Evolutionary conservation across 345 rosid species (phyloP).

Genomic region (Angophora floribunda): DNA sequence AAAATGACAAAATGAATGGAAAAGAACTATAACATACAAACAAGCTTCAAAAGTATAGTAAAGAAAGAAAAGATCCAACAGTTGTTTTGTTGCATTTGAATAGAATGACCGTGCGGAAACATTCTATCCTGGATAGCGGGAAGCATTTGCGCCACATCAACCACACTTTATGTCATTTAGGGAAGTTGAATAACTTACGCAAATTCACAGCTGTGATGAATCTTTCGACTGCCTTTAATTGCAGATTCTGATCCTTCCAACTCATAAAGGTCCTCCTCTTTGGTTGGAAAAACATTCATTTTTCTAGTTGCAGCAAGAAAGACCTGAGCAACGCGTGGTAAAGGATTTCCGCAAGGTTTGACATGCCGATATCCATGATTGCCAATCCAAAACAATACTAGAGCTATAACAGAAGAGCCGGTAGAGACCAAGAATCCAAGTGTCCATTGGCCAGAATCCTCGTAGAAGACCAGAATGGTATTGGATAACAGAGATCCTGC

Average conservation of each 20-base stretch:
- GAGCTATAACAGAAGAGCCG: conserved; percentile 16
- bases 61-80: neutral
- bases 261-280: conserved; percentile 16
- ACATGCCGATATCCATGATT: conserved; percentile 9
- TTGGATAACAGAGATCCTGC: conserved; percentile 28
- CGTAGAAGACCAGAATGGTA: conserved; percentile 24
- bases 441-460: conserved; percentile 31
- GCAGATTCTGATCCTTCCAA: conserved; percentile 25
- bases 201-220: conserved; percentile 16
- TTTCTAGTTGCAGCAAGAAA: conserved; percentile 25
- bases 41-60: neutral
- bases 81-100: neutral
- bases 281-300: conserved; percentile 10
- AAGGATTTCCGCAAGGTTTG: conserved; percentile 29
- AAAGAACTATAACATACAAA: neutral
- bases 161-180: neutral
- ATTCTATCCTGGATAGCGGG: neutral
- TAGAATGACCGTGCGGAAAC: neutral
- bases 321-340: conserved; percentile 31
- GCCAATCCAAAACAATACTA: conserved; percentile 10
- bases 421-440: conserved; percentile 21
- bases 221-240: conserved; percentile 36
- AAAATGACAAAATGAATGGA: neutral
- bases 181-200: conserved; percentile 2
- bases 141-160: neutral